phyloP scores from a whole-genome alignment of 176 grass and related monocot genomes.

The Areca catechu region DNA sequence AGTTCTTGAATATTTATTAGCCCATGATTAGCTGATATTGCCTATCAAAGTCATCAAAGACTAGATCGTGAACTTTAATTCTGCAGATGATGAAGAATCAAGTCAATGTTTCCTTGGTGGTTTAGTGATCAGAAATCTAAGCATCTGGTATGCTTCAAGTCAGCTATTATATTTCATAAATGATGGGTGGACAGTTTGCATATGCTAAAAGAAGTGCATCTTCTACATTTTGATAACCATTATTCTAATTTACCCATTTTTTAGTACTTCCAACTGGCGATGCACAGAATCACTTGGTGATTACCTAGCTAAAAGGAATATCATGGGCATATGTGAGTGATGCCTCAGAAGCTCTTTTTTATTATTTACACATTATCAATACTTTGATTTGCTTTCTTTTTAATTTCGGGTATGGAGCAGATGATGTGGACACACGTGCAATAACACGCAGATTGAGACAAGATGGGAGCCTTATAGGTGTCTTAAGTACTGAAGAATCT shows the following conservation, averaged over 20 bases:
- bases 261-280: constrained; percentile 84
- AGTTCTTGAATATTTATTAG: neutral
- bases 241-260: neutral
- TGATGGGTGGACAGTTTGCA: too few species aligned
- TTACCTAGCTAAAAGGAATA: constrained; percentile 75
- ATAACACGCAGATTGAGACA: constrained; percentile 88
- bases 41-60: neutral
- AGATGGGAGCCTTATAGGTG: constrained; percentile 97
- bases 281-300: constrained; percentile 80
- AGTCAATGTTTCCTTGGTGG: constrained; percentile 77
- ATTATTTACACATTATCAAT: neutral
- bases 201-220: too few species aligned
- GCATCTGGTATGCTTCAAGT: constrained; percentile 51
- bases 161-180: neutral
- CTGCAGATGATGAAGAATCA: constrained; percentile 87
- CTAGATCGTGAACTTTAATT: constrained; percentile 8
- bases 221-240: neutral
- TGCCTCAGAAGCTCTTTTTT: neutral
- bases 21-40: neutral
- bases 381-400: constrained; percentile 3
- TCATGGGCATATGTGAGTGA: constrained; percentile 94
- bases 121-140: constrained; percentile 74
- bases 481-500: constrained; percentile 79
- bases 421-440: constrained; percentile 86
- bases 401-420: constrained; percentile 21